Evolutionary conservation across 1,284 basidiomycete species (phyloP).

Genomic region (Trametes versicolor): DNA sequence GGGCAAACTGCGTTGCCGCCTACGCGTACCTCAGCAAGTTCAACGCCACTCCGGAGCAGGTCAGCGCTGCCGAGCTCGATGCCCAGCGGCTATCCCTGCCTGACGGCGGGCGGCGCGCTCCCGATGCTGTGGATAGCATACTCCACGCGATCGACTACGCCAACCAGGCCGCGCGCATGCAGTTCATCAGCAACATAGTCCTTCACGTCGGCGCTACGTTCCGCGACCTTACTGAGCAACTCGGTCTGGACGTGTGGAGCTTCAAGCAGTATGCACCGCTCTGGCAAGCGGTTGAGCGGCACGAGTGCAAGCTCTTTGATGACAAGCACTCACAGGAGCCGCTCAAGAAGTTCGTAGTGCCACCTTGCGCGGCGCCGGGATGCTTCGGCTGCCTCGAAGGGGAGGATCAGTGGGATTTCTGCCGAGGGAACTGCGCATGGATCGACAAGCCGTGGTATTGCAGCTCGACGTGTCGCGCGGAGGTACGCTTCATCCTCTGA

Average conservation of each 20-base stretch:
- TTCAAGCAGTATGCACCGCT: conserved; percentile 3
- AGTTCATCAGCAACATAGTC: background rate
- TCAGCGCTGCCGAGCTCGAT: no score
- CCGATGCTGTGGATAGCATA: conserved; percentile 1
- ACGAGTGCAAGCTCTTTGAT: background rate
- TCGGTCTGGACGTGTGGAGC: background rate
- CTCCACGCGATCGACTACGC: background rate
- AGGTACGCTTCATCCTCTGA: background rate
- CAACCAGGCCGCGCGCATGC: background rate
- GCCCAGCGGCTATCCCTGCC: no score
- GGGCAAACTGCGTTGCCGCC: no score
- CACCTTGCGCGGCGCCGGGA: background rate
- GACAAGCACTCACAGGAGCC: background rate
- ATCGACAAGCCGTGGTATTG: conserved; percentile 31
- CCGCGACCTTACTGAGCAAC: background rate
- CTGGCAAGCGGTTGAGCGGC: conserved; percentile 5
- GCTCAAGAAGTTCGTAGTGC: background rate
- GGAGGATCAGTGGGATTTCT: background rate
- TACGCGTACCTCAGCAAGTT: no score
- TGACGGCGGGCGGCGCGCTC: no score
- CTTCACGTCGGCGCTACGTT: conserved; percentile 6
- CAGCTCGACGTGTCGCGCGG: conserved; percentile 21
- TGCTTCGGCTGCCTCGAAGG: background rate
- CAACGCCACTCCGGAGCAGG: no score
- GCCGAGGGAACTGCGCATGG: conserved; percentile 24